Base-by-base conservation (phyloP, 1,284 basidiomycete genomes). In the Puccinia coronata region DNA sequence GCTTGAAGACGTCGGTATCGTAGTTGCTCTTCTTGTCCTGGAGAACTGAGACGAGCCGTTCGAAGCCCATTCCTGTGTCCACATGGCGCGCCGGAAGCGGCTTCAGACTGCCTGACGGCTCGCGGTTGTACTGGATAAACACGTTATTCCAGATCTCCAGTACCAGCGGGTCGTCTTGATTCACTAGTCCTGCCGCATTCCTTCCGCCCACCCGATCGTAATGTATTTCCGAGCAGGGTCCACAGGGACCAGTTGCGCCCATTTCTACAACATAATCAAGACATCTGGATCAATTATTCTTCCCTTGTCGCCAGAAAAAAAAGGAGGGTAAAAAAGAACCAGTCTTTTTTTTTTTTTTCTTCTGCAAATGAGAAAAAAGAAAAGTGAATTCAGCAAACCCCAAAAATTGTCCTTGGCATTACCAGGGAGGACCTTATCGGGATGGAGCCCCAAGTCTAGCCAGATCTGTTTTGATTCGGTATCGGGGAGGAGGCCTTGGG, bases 321-420 rank as follows among this genome's bases (percentile, higher is more conserved):
- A 47, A 71, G 49, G 49, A 53, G n/a, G n/a, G n/a, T 51, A 49
- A 53, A 31, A 39, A 76, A 28, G 5, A 53, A 61, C 23, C 2
- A 67, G 8, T 36, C 6, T 43, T 67, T 49, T 23, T 23, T 63
- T 63, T 31, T 12, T 57, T 57, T 25, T 57, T 57, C n/a, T 57
- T 57, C 14, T 53, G 12, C 51, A 53, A 53, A n/a, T 20, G n/a
- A n/a, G n/a, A n/a, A n/a, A 53, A 53, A 11, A 53, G 14, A 63
- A 16, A 39, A 63, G 20, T 57, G 49, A 12, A 14, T 14, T 67
- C 23, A 47, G 47, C 69, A 20, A 34, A 80, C 78, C 78, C 78
- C 78, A 80, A 73, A 80, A 80, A 31, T 80, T 80, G 67, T 80
- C 78, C 59, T 80, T 80, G 25, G 78, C 70, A 43, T 80, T 80